phyloP scores from a whole-genome alignment of 2,329 filamentous ascomycete genomes.

The Xylaria arbuscula region DNA sequence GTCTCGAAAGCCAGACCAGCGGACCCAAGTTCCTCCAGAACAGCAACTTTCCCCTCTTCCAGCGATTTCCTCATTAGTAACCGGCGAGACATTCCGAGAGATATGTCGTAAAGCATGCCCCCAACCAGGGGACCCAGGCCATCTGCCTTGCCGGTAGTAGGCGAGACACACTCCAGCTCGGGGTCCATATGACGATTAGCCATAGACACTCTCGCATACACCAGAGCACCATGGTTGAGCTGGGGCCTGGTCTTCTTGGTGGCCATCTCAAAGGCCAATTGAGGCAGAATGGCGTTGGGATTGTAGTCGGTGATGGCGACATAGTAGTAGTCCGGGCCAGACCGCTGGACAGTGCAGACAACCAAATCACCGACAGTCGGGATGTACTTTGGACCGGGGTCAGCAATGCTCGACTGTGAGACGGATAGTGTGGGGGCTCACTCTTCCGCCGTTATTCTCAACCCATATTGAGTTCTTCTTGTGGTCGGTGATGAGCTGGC shows the following conservation, averaged over 20 bases:
- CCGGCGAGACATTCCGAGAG: constrained; percentile 82
- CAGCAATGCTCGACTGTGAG: constrained; percentile 40
- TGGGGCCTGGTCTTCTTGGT: constrained; percentile 91
- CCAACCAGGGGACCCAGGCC: constrained; percentile 85
- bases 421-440: constrained; percentile 53
- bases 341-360: constrained; percentile 85
- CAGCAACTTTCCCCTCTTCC: constrained; percentile 72
- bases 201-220: constrained; percentile 86
- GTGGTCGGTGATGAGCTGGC: constrained; percentile 73
- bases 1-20: constrained; percentile 90
- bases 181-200: constrained; percentile 86
- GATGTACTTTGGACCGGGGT: constrained; percentile 70
- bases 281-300: constrained; percentile 76
- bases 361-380: constrained; percentile 86
- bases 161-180: constrained; percentile 89
- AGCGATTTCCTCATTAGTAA: constrained; percentile 74
- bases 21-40: constrained; percentile 81
- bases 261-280: constrained; percentile 92
- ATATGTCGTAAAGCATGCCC: constrained; percentile 88
- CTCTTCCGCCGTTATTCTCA: constrained; percentile 76
- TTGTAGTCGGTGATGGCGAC: constrained; percentile 78
- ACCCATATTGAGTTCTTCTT: constrained; percentile 83
- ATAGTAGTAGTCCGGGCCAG: constrained; percentile 80
- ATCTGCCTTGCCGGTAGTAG: constrained; percentile 86
- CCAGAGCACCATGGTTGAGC: constrained; percentile 77